phyloP scores from a whole-genome alignment of 2,329 filamentous ascomycete genomes.

The Sporothrix phasma region DNA sequence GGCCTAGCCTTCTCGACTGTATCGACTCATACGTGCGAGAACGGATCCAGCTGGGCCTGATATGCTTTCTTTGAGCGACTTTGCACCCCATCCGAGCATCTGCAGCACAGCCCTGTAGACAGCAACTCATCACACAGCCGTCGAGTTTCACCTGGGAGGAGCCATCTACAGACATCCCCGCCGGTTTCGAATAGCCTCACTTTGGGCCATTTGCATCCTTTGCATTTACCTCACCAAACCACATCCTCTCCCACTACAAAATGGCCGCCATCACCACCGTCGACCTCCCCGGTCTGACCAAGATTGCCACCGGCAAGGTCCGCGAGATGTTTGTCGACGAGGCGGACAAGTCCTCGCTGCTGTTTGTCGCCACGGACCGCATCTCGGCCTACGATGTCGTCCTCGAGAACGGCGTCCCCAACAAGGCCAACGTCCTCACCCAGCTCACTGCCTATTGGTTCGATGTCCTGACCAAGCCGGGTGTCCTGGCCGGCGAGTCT shows the following conservation, averaged over 20 bases:
- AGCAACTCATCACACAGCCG: too few species aligned
- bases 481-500: constrained; percentile 29
- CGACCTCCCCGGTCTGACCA: constrained; percentile 25
- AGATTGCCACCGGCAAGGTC: constrained; percentile 26
- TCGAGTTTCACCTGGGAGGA: neutral
- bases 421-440: constrained; percentile 45
- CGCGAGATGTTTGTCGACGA: constrained; percentile 23
- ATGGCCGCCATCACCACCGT: constrained; percentile 22
- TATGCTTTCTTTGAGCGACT: neutral
- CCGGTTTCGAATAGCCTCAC: neutral
- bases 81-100: neutral
- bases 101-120: neutral
- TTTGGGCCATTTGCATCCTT: neutral
- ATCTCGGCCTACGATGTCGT: constrained; percentile 95
- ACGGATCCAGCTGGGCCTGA: neutral
- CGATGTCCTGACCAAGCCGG: constrained; percentile 32
- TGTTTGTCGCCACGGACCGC: constrained; percentile 52
- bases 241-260: neutral
- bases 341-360: constrained; percentile 22
- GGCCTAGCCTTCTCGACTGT: neutral
- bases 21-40: neutral
- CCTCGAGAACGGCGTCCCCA: constrained; percentile 56
- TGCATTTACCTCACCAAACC: neutral
- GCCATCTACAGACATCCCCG: neutral
- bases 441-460: constrained; percentile 45